A percentile compares a stretch with the other conserved stretches of the same genome.
phyloP scores from a whole-genome alignment of 129 eudicot genomes.

The Lactuca saligna region DNA sequence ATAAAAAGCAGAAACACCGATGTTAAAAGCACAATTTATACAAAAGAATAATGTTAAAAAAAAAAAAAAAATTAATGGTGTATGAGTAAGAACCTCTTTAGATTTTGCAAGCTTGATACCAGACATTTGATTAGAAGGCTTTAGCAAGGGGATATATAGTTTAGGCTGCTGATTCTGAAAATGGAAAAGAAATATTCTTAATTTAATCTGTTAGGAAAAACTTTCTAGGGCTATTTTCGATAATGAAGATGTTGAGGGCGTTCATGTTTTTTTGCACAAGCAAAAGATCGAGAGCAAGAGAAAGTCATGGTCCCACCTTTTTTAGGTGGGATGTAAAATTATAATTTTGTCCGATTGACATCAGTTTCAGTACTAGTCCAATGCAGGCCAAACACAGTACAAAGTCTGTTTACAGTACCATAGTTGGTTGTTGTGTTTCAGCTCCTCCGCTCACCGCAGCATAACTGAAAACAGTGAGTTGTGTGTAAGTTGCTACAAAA shows the following conservation, averaged over 20 bases:
- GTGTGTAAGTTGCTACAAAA: too few relatives aligned
- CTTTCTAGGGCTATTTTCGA: too few relatives aligned
- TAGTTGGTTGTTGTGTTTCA: slow-evolving; percentile 38
- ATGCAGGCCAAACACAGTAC: too few relatives aligned
- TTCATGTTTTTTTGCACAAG: too few relatives aligned
- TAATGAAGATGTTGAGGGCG: too few relatives aligned
- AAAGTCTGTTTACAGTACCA: slow-evolving; percentile 38
- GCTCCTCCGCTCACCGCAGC: slow-evolving; percentile 76
- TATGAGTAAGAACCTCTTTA: slow-evolving; percentile 54
- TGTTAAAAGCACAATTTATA: slow-evolving; percentile 1
- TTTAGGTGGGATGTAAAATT: too few relatives aligned
- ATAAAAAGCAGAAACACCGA: slow-evolving; percentile 10
- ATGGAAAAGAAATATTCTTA: background rate
- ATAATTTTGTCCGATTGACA: too few relatives aligned
- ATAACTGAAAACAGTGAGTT: slow-evolving; percentile 47
- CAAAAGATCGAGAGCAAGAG: too few relatives aligned
- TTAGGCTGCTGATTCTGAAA: slow-evolving; percentile 47
- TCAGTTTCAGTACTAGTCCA: too few relatives aligned
- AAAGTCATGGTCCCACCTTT: too few relatives aligned
- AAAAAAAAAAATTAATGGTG: background rate
- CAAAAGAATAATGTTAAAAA: background rate
- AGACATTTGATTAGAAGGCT: slow-evolving; percentile 38
- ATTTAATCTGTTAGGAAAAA: background rate
- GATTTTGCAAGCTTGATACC: slow-evolving; percentile 70
- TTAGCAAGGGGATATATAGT: slow-evolving; percentile 61